Percentiles rank a stretch among this genome's conserved stretches.
Evolutionary conservation across 2,329 filamentous ascomycete species (phyloP).

Genomic region (Lachnellula subtilissima): DNA sequence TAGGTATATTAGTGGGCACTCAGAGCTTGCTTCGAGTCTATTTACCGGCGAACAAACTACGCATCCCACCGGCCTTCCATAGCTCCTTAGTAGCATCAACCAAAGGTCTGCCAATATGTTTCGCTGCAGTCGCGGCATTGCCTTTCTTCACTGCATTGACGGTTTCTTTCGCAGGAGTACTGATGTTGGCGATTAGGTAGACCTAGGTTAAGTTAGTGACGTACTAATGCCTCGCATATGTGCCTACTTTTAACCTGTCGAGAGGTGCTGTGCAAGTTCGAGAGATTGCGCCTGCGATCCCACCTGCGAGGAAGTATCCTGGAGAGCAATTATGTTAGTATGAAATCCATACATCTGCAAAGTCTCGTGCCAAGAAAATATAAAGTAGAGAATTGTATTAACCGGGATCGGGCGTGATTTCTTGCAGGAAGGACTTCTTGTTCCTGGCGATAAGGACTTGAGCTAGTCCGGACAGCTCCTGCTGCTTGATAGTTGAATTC

Average conservation of each 20-base stretch:
- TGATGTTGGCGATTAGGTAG: constrained; percentile 90
- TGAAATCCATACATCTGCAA: background rate
- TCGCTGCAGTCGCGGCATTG: constrained; percentile 57
- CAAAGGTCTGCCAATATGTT: constrained; percentile 65
- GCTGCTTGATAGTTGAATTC: background rate
- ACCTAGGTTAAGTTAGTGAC: constrained; percentile 42
- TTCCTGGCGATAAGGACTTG: constrained; percentile 16
- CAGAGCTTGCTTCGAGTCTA: constrained; percentile 1
- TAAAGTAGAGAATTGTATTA: constrained; percentile 9
- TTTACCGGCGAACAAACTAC: constrained; percentile 89
- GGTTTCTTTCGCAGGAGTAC: constrained; percentile 51
- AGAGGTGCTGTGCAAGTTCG: constrained; percentile 93
- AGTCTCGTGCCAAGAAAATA: background rate
- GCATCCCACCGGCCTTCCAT: constrained; percentile 79
- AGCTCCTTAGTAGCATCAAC: constrained; percentile 69
- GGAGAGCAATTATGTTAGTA: background rate
- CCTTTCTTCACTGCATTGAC: constrained; percentile 66
- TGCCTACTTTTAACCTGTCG: constrained; percentile 71
- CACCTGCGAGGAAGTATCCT: constrained; percentile 96
- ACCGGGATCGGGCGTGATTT: constrained; percentile 64
- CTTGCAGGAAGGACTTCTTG: constrained; percentile 28
- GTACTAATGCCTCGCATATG: background rate
- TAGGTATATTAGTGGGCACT: constrained; percentile 34
- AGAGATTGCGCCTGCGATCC: constrained; percentile 88
- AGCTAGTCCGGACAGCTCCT: constrained; percentile 12